These are phyloP conservation scores for Orbilia quercus DNA, from an alignment of 2,329 filamentous ascomycete genomes.

Conservation along the genomic window DNA sequence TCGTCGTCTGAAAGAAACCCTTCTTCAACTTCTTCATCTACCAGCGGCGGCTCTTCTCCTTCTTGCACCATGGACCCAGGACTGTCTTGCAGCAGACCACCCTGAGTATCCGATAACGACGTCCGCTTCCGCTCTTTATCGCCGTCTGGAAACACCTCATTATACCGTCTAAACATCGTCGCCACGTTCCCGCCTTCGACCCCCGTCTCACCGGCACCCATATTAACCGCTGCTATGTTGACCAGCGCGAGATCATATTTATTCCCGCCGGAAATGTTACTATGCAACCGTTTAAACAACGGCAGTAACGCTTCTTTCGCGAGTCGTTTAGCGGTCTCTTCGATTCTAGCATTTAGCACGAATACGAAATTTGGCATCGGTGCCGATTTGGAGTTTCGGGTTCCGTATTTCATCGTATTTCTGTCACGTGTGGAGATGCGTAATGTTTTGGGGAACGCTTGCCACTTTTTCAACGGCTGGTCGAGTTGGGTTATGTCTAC, in stretches of 20 bases:
- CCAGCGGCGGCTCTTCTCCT: conserved; percentile 27
- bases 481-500: conserved; percentile 50
- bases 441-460: conserved; percentile 82
- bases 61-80: conserved; percentile 41
- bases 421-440: conserved; percentile 80
- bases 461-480: conserved; percentile 68
- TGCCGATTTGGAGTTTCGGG: conserved; percentile 78
- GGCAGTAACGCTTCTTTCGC: conserved; percentile 75
- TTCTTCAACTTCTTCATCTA: conserved; percentile 59
- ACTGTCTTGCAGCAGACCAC: too few relatives aligned
- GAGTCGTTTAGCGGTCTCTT: conserved; percentile 74
- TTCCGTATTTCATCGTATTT: conserved; percentile 68
- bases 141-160: conserved; percentile 62
- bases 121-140: conserved; percentile 56
- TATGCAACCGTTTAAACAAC: conserved; percentile 79
- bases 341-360: conserved; percentile 70
- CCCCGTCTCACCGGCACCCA: conserved; percentile 69
- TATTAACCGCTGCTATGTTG: conserved; percentile 88
- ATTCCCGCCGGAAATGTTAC: conserved; percentile 67
- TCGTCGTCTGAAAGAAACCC: conserved; percentile 61
- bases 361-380: conserved; percentile 81
- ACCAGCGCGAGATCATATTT: conserved; percentile 85
- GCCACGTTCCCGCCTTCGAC: conserved; percentile 76
- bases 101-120: conserved; percentile 29
- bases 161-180: conserved; percentile 73